Percentiles rank a stretch among this genome's conserved stretches.
Evolutionary conservation across 2,329 filamentous ascomycete species (phyloP).

Genomic region (Rhexocercosporidium sp.): DNA sequence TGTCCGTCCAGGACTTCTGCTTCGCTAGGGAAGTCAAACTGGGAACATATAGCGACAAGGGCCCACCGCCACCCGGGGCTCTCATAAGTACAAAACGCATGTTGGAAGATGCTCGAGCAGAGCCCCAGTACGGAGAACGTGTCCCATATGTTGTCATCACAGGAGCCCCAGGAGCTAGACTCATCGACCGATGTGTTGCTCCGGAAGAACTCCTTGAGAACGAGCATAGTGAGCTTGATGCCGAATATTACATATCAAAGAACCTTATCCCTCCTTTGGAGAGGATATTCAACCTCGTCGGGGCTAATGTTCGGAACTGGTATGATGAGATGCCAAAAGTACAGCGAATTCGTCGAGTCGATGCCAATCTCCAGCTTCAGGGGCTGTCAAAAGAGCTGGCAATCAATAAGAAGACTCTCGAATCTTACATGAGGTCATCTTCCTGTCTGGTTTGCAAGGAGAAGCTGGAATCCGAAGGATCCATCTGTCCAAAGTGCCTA

Average conservation of each 20-base stretch:
- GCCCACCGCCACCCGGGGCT: constrained; percentile 82
- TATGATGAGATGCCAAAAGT: constrained; percentile 97
- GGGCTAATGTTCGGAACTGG: constrained; percentile 88
- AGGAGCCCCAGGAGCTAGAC: constrained; percentile 81
- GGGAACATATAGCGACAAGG: constrained; percentile 84
- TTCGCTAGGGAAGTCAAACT: constrained; percentile 92
- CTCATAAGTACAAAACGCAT: constrained; percentile 86
- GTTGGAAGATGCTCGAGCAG: constrained; percentile 82
- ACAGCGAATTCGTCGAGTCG: constrained; percentile 68
- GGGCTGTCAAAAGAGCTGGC: constrained; percentile 47
- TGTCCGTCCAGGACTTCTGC: constrained; percentile 94
- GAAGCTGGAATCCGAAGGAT: constrained; percentile 49
- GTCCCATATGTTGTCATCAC: constrained; percentile 94
- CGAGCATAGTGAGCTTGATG: constrained; percentile 80
- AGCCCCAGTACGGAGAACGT: constrained; percentile 94
- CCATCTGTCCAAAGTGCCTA: constrained; percentile 65
- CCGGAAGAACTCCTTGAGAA: constrained; percentile 82
- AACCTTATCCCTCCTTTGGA: constrained; percentile 95
- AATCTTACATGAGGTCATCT: constrained; percentile 86
- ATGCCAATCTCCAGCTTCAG: constrained; percentile 35
- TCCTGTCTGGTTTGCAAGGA: constrained; percentile 76
- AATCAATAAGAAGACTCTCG: constrained; percentile 70
- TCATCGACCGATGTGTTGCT: constrained; percentile 88
- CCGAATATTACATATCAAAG: constrained; percentile 96
- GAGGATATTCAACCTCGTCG: constrained; percentile 94